phyloP scores from a whole-genome alignment of 1,139 yeast species.

The Yamadazyma atmosphaerica region DNA sequence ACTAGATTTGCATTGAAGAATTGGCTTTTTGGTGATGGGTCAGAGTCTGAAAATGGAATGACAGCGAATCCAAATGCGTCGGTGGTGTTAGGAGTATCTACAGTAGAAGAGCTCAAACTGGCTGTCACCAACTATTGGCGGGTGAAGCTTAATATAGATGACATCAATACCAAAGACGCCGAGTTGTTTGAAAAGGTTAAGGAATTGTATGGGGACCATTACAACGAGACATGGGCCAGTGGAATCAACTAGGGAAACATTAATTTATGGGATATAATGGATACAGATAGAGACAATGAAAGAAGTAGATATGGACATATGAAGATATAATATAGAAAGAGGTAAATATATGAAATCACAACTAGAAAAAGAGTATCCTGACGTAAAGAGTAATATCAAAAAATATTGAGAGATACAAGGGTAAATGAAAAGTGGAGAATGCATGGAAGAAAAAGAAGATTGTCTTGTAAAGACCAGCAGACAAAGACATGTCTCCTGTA shows the following conservation, averaged over 20 bases:
- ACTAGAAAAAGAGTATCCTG: no score
- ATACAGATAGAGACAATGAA: neutral
- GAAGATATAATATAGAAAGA: no score
- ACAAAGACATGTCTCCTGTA: no score
- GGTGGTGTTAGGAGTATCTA: constrained; percentile 76
- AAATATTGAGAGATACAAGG: no score
- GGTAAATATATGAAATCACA: no score
- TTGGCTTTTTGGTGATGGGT: constrained; percentile 55
- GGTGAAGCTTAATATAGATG: constrained; percentile 37
- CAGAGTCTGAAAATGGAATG: no score
- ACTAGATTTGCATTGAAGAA: constrained; percentile 69
- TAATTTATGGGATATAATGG: constrained; percentile 1
- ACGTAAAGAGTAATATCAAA: no score
- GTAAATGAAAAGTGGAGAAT: no score
- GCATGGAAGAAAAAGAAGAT: no score
- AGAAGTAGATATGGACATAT: no score
- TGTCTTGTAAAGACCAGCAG: no score
- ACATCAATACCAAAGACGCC: constrained; percentile 40
- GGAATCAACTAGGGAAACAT: constrained; percentile 46
- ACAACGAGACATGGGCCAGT: constrained; percentile 72
- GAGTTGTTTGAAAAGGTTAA: constrained; percentile 46
- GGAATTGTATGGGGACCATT: constrained; percentile 52
- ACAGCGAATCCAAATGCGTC: constrained; percentile 49
- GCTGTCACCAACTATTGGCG: constrained; percentile 62
- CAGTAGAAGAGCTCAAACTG: constrained; percentile 55